Conservation (phyloP, 257 asterid genomes). For the Solanum lycopersicoides region DNA sequence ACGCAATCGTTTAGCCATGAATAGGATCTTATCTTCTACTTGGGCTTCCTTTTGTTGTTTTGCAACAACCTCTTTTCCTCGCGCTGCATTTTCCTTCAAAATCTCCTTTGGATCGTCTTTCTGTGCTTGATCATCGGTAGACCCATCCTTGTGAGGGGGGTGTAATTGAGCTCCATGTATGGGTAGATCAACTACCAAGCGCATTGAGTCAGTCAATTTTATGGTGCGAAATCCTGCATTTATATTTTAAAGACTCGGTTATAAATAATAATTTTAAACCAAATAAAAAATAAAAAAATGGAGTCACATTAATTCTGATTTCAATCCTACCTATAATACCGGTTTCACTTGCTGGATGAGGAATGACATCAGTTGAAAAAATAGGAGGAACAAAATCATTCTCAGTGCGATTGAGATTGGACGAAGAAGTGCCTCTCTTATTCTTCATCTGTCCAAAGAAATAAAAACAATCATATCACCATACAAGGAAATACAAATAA, state of each 20-base stretch:
- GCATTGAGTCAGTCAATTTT: not conserved
- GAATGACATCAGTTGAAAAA: not conserved
- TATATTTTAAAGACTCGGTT: not conserved
- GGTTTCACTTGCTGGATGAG: not conserved
- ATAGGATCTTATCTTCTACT: not conserved
- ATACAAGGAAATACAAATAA: not conserved
- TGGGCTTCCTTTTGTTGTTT: not conserved
- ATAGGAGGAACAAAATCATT: not conserved
- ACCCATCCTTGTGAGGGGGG: not conserved
- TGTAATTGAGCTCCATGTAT: not conserved
- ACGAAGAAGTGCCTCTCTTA: not conserved
- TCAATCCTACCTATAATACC: not conserved
- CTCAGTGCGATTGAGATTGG: not conserved
- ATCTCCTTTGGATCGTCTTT: too few species aligned
- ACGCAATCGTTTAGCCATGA: not conserved
- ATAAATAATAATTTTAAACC: too few species aligned
- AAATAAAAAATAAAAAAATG: too few species aligned
- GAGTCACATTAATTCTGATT: too few species aligned
- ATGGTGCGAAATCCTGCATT: not conserved
- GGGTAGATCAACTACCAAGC: not conserved
- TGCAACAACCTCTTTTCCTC: not conserved
- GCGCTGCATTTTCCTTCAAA: not conserved
- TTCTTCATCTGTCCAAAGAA: not conserved
- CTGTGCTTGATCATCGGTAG: not conserved
- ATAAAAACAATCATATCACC: not conserved